Evolutionary conservation across 768 basidiomycete species (phyloP).

Genomic region (Dentipellis fragilis): DNA sequence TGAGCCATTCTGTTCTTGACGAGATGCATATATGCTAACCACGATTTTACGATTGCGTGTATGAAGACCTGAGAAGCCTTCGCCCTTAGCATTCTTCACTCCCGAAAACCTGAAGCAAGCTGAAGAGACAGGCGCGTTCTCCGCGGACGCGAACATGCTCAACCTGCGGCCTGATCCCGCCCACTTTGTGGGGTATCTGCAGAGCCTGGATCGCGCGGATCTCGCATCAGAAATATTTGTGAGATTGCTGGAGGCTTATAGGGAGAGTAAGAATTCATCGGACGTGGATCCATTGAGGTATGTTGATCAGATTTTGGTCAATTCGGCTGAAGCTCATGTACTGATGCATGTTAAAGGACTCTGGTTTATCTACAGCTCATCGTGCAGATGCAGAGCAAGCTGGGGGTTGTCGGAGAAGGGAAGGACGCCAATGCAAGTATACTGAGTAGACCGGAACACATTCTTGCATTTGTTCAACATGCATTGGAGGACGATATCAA

Average conservation of each 20-base stretch:
- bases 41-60: neutral
- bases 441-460: slow-evolving; percentile 53
- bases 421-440: slow-evolving; percentile 40
- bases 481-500: slow-evolving; percentile 39
- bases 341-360: slow-evolving; percentile 30
- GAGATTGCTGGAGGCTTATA: slow-evolving; percentile 61
- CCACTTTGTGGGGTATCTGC: slow-evolving; percentile 58
- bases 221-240: slow-evolving; percentile 69
- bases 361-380: slow-evolving; percentile 73
- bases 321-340: neutral
- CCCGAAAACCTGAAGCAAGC: slow-evolving; percentile 36
- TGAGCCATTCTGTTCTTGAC: slow-evolving; percentile 21
- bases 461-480: slow-evolving; percentile 77
- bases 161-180: slow-evolving; percentile 68
- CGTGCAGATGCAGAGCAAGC: slow-evolving; percentile 66
- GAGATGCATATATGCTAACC: neutral
- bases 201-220: slow-evolving; percentile 55
- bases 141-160: slow-evolving; percentile 47
- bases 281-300: slow-evolving; percentile 47
- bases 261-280: slow-evolving; percentile 24
- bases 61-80: neutral
- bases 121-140: slow-evolving; percentile 32
- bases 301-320: slow-evolving; percentile 1
- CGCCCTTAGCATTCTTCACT: slow-evolving; percentile 35
- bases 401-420: slow-evolving; percentile 33